Percentiles rank a stretch among this genome's conserved stretches.
Conservation (phyloP, 2,329 filamentous ascomycete species). For the Xylariaceae sp. region DNA sequence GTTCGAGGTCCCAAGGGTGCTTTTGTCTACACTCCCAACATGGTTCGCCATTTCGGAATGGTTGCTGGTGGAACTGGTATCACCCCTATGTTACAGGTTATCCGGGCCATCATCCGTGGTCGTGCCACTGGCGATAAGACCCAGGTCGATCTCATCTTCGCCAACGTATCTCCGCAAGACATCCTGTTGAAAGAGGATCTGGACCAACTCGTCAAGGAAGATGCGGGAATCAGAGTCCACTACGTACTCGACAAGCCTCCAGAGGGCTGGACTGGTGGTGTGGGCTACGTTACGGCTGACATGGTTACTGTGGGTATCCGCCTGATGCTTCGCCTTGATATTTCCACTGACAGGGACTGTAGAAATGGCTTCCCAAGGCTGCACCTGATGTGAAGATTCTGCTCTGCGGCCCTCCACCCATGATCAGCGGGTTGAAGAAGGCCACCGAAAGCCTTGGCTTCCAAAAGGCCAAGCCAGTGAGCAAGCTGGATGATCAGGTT, state of each 20-base stretch:
- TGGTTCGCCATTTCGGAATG: conserved; percentile 96
- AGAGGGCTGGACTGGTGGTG: conserved; percentile 83
- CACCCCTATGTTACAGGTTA: conserved; percentile 96
- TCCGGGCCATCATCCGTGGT: conserved; percentile 83
- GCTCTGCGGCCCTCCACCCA: conserved; percentile 91
- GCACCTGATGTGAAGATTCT: conserved; percentile 88
- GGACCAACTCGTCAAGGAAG: conserved; percentile 71
- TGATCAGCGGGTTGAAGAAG: conserved; percentile 98
- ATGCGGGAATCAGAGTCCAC: conserved; percentile 79
- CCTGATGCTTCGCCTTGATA: not conserved
- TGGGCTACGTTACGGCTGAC: conserved; percentile 90
- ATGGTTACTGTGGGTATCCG: conserved; percentile 74
- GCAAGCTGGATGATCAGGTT: conserved; percentile 96
- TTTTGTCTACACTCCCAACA: conserved; percentile 95
- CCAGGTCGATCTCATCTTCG: conserved; percentile 91
- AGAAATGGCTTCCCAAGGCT: conserved; percentile 78
- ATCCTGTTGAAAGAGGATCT: conserved; percentile 92
- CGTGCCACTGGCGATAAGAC: conserved; percentile 77
- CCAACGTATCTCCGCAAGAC: conserved; percentile 89
- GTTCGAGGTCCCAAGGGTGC: conserved; percentile 94
- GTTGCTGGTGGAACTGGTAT: conserved; percentile 96
- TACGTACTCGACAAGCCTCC: conserved; percentile 97
- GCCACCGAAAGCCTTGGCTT: conserved; percentile 83
- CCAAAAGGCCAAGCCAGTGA: conserved; percentile 88
- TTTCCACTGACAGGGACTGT: conserved; percentile 3